Conservation (phyloP, 192 early-diverging fungal species). For the Linderina pennispora region DNA sequence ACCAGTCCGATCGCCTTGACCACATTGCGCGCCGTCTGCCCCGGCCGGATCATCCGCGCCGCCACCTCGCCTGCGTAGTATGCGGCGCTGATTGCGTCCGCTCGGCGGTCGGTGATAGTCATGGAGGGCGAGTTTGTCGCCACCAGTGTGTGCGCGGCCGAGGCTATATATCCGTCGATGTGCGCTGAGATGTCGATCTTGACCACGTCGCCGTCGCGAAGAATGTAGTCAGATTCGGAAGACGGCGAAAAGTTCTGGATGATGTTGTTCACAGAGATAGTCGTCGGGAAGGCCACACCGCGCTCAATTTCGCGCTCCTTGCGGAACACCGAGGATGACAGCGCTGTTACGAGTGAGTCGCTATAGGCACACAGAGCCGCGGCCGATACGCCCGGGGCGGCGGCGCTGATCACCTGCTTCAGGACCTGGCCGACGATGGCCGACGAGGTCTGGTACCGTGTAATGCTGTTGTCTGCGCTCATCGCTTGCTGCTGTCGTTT, state of each 20-base stretch:
- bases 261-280: conserved; percentile 70
- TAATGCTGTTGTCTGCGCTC: conserved; percentile 6
- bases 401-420: conserved; percentile 46
- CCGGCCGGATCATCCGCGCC: conserved; percentile 71
- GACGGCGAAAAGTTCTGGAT: conserved; percentile 75
- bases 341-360: conserved; percentile 56
- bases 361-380: conserved; percentile 61
- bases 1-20: conserved; percentile 54
- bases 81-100: conserved; percentile 78
- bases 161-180: conserved; percentile 85
- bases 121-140: conserved; percentile 56
- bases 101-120: conserved; percentile 61
- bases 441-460: conserved; percentile 33
- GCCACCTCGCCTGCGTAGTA: conserved; percentile 79
- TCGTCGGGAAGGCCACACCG: conserved; percentile 81
- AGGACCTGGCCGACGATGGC: conserved; percentile 46
- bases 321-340: conserved; percentile 54
- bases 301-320: conserved; percentile 53
- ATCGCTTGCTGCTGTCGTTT: too few species aligned
- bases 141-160: conserved; percentile 76
- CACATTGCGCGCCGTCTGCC: conserved; percentile 52
- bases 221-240: conserved; percentile 52
- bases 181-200: conserved; percentile 89
- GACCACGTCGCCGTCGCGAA: conserved; percentile 77
- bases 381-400: conserved; percentile 55